A percentile compares a stretch with the other conserved stretches of the same genome.
phyloP scores from a whole-genome alignment of 2,329 filamentous ascomycete species.

The Epichloe uncinata region DNA sequence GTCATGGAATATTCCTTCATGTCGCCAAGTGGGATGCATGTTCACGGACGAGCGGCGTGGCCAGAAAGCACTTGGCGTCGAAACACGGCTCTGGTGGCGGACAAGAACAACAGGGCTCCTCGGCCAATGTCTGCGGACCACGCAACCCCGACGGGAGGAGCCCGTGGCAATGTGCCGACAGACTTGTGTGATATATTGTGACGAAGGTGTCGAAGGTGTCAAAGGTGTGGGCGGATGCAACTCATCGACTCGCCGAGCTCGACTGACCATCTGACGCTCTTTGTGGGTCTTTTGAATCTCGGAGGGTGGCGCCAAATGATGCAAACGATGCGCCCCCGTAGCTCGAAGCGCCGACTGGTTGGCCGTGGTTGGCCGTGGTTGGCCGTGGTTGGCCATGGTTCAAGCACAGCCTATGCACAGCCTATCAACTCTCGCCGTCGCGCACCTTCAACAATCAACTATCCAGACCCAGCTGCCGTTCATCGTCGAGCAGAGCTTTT shows the following conservation, averaged over 20 bases:
- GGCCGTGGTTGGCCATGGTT: conserved; percentile 13
- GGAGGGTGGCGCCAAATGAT: conserved; percentile 23
- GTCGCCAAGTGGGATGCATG: not conserved
- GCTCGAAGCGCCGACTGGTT: conserved; percentile 24
- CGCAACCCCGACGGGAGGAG: conserved; percentile 14
- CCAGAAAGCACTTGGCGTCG: not conserved
- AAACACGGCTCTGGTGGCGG: conserved; percentile 1
- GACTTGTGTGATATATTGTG: not conserved
- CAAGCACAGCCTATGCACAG: conserved; percentile 9
- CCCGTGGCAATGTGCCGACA: conserved; percentile 14
- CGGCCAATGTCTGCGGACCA: conserved; percentile 21
- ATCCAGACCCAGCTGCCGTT: conserved; percentile 9
- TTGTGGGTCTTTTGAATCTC: conserved; percentile 22
- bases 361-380: conserved; percentile 10
- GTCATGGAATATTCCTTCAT: not conserved
- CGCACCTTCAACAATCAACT: conserved; percentile 14
- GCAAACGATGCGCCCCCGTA: conserved; percentile 21
- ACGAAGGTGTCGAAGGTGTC: not conserved
- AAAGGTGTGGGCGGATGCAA: conserved; percentile 14
- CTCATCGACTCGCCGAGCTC: conserved; percentile 30
- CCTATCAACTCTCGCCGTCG: conserved; percentile 20
- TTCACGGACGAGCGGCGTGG: conserved; percentile 1
- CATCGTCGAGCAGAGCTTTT: conserved; percentile 6
- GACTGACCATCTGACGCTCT: conserved; percentile 23
- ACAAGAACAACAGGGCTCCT: conserved; percentile 1